phyloP scores from a whole-genome alignment of 345 rosid genomes.

The Pistacia atlantica region DNA sequence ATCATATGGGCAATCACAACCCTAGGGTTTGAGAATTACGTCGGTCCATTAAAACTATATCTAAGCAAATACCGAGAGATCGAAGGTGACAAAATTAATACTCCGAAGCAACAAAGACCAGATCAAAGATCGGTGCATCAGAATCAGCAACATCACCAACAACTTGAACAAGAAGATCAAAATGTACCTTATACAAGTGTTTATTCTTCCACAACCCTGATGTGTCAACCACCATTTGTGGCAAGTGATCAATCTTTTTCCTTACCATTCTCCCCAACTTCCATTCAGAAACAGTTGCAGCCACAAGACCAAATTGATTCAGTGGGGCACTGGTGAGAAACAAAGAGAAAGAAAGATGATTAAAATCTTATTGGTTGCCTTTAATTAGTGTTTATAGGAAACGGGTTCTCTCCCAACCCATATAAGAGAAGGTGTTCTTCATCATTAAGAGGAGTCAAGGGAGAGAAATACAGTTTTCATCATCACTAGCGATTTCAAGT shows the following conservation, averaged over 20 bases:
- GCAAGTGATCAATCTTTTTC: constrained; percentile 49
- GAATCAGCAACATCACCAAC: constrained; percentile 29
- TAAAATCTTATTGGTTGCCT: neutral
- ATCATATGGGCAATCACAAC: constrained; percentile 76
- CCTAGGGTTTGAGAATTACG: constrained; percentile 71
- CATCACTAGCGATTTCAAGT: no score
- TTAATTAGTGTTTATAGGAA: no score
- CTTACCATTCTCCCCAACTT: constrained; percentile 58
- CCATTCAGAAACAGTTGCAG: constrained; percentile 58
- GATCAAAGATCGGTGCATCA: constrained; percentile 27
- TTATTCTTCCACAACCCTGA: constrained; percentile 40
- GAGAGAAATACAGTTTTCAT: no score
- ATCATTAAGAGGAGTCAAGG: no score
- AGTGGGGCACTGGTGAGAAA: constrained; percentile 46
- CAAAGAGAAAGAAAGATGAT: neutral
- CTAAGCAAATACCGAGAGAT: constrained; percentile 59
- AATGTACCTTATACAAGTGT: constrained; percentile 37
- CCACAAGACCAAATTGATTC: constrained; percentile 67
- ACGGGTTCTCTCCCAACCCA: no score
- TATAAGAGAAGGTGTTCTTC: no score
- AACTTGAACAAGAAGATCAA: constrained; percentile 37
- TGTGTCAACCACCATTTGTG: constrained; percentile 46
- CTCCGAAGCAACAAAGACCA: constrained; percentile 55
- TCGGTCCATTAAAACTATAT: constrained; percentile 56
- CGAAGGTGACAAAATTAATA: constrained; percentile 63